These are phyloP conservation scores for Mariannaea sp. DNA, from an alignment of 2,329 filamentous ascomycete species.

Conservation along the genomic window DNA sequence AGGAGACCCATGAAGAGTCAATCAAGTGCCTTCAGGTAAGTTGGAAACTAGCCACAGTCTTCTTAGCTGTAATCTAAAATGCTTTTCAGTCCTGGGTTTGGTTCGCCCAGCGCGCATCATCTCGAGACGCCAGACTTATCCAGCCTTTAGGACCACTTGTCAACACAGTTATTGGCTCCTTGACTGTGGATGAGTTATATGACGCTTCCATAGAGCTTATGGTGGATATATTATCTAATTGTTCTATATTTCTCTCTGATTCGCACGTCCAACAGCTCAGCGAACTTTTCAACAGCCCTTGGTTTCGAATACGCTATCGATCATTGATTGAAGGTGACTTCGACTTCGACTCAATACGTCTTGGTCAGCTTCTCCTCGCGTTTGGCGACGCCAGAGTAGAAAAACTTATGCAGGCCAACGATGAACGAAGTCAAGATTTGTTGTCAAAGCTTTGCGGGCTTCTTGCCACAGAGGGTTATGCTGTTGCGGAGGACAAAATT, in stretches of 20 bases:
- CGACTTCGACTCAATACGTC: constrained; percentile 67
- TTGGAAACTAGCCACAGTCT: constrained; percentile 27
- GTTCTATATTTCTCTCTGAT: constrained; percentile 64
- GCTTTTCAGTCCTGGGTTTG: constrained; percentile 68
- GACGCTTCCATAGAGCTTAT: constrained; percentile 67
- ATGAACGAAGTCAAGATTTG: constrained; percentile 57
- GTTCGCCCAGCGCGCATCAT: constrained; percentile 70
- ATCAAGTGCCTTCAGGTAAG: constrained; percentile 66
- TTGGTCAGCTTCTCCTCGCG: constrained; percentile 68
- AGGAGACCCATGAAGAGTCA: constrained; percentile 55
- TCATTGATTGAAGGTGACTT: constrained; percentile 63
- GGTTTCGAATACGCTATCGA: constrained; percentile 61
- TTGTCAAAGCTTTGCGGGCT: constrained; percentile 67
- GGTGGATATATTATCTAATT: constrained; percentile 67
- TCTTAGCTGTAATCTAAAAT: not conserved
- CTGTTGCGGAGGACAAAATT: constrained; percentile 74
- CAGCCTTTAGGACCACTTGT: constrained; percentile 64
- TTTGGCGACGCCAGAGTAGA: constrained; percentile 70
- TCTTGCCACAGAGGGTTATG: constrained; percentile 67
- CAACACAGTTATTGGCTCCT: constrained; percentile 62
- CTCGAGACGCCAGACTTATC: constrained; percentile 61
- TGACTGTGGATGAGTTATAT: constrained; percentile 63
- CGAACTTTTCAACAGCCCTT: constrained; percentile 63
- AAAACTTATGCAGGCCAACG: constrained; percentile 59
- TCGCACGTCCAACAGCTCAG: constrained; percentile 63